phyloP scores from a whole-genome alignment of 164 flowering plant species.

The Annona squamosa region DNA sequence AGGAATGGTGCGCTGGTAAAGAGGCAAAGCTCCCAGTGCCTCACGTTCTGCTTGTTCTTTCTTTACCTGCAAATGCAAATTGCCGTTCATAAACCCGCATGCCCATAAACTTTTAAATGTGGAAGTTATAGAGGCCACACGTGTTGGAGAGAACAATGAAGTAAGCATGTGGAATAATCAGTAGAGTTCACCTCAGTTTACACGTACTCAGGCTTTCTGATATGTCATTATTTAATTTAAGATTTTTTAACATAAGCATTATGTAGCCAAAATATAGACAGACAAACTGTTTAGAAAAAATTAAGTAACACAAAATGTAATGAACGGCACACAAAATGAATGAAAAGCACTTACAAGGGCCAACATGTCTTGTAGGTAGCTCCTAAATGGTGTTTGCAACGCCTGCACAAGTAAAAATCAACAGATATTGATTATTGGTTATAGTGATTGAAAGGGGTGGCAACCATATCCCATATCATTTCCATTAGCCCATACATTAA shows the following conservation, averaged over 20 bases:
- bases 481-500: too few species aligned
- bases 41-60: conserved; percentile 78
- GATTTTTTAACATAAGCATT: too few species aligned
- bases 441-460: background rate
- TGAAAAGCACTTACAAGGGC: conserved; percentile 56
- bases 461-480: too few species aligned
- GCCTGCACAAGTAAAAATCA: conserved; percentile 35
- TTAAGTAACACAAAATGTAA: too few species aligned
- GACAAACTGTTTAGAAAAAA: too few species aligned
- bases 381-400: conserved; percentile 90
- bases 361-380: conserved; percentile 82
- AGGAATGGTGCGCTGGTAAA: conserved; percentile 72
- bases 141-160: background rate
- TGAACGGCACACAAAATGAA: too few species aligned
- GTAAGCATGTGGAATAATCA: background rate
- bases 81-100: background rate
- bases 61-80: conserved; percentile 47
- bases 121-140: background rate
- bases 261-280: too few species aligned
- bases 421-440: background rate
- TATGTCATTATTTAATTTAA: too few species aligned
- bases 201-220: too few species aligned
- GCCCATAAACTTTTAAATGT: too few species aligned
- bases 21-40: conserved; percentile 89
- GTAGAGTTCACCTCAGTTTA: background rate